Conservation (phyloP, 805 yeast genomes). For the Metschnikowia arizonensis region DNA sequence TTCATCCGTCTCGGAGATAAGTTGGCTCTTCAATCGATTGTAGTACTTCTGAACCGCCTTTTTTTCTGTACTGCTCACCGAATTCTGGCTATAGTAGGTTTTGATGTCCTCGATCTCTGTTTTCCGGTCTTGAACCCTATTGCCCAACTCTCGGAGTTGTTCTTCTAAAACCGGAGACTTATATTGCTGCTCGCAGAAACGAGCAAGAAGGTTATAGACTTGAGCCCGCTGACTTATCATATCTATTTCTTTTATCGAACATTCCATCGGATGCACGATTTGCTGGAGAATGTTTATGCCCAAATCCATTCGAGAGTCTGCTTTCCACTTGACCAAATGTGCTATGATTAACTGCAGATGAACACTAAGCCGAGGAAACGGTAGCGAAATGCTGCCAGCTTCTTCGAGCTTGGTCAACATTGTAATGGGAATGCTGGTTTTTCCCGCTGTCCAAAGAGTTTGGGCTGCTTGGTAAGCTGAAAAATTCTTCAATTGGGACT, state of each 20-base stretch:
- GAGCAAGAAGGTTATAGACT: slow-evolving; percentile 59
- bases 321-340: slow-evolving; percentile 63
- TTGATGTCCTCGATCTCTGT: slow-evolving; percentile 50
- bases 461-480: slow-evolving; percentile 46
- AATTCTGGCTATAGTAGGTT: slow-evolving; percentile 36
- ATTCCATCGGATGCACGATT: slow-evolving; percentile 50
- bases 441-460: slow-evolving; percentile 63
- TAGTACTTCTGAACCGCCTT: slow-evolving; percentile 51
- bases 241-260: slow-evolving; percentile 12
- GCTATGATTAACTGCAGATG: slow-evolving; percentile 28
- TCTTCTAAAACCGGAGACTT: slow-evolving; percentile 42
- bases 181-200: slow-evolving; percentile 67
- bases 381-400: slow-evolving; percentile 13
- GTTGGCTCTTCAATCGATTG: slow-evolving; percentile 45
- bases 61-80: slow-evolving; percentile 44
- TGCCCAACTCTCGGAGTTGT: slow-evolving; percentile 40
- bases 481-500: slow-evolving; percentile 10
- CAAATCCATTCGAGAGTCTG: slow-evolving; percentile 65
- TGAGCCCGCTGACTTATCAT: slow-evolving; percentile 32
- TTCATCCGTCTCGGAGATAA: slow-evolving; percentile 47
- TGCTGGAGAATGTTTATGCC: slow-evolving; percentile 53
- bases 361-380: slow-evolving; percentile 18
- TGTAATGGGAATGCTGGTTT: slow-evolving; percentile 51
- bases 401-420: slow-evolving; percentile 37
- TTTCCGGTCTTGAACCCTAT: slow-evolving; percentile 38